Evolutionary conservation across 164 flowering plant genomes (phyloP), one percentile per base, ranked within the genome.

Genomic region (Chloranthus sessilifolius): DNA sequence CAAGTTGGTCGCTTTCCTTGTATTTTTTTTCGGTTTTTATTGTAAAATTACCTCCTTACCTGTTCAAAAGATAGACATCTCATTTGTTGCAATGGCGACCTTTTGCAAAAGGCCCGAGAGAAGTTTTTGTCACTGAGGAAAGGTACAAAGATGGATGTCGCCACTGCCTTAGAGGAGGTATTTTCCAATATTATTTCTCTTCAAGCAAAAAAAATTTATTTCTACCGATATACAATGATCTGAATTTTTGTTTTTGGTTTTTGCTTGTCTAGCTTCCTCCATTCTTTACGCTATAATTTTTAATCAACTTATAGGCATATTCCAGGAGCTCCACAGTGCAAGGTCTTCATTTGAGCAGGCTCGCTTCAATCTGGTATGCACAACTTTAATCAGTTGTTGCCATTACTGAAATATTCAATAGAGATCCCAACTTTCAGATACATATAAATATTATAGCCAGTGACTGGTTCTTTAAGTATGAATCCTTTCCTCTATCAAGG

Each of bases 321-420:
- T 76, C 64, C 85, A 90, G 99, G 99, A 94, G 61, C 92, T 94
- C 70, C 81, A 84, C 67, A 73, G 43, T 76, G 78, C 99, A 59
- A 77, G 99, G 69, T 71, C 95, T 55, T 43, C 70, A 39, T 94
- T 89, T 72, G 99, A 94, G 73, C 92, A 94, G 66, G 86, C 99
- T 53, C 99, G 99, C 55, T 89, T 94, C 69, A 80, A 63, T 73
- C 74, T 94, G 80, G 99, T 92, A 55, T 54, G 68, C 55, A 31
- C 41, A 37, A 50, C 34, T 45, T 38, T 7, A 7, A 21, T 22
- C 27, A 37, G 21, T 41, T 53, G 2, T 9, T 2, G 20, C 38
- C n/a, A n/a, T n/a, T n/a, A n/a, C n/a, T n/a, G n/a, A n/a, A n/a
- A n/a, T n/a, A n/a, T n/a, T n/a, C n/a, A n/a, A n/a, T n/a, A n/a